phyloP scores from a whole-genome alignment of 352 stramenopile genomes.

The Phytophthora melonis region DNA sequence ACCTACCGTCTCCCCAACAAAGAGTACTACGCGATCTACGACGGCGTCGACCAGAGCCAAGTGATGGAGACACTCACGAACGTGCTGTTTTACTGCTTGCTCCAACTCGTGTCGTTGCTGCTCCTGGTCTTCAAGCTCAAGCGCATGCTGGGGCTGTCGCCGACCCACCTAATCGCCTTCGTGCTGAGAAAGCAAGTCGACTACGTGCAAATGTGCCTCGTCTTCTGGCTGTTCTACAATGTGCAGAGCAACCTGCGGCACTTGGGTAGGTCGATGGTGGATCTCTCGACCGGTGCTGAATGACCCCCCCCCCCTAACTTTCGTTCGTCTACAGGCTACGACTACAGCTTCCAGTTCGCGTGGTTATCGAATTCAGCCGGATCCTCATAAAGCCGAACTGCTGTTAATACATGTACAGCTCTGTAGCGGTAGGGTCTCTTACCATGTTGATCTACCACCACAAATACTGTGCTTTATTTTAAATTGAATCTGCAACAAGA shows the following conservation, averaged over 20 bases:
- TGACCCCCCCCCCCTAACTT: neutral
- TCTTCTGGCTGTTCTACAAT: constrained; percentile 3
- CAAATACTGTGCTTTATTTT: too few species aligned
- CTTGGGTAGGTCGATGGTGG: neutral
- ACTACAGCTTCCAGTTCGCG: constrained; percentile 50
- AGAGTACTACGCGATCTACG: constrained; percentile 39
- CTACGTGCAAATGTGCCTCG: neutral
- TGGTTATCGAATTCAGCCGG: constrained; percentile 27
- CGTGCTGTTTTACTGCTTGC: constrained; percentile 44
- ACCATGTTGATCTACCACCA: too few species aligned
- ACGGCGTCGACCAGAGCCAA: constrained; percentile 15
- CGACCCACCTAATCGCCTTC: constrained; percentile 44
- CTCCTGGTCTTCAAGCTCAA: constrained; percentile 33
- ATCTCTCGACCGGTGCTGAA: neutral
- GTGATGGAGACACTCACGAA: constrained; percentile 36
- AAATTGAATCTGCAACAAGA: too few species aligned
- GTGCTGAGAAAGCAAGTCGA: constrained; percentile 44
- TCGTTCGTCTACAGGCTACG: constrained; percentile 22
- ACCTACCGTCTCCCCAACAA: constrained; percentile 45
- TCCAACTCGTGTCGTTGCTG: constrained; percentile 46
- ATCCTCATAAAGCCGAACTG: neutral
- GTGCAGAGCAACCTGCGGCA: neutral
- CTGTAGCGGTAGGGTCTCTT: too few species aligned
- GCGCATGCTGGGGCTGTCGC: constrained; percentile 37
- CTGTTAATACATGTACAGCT: too few species aligned